These are phyloP conservation scores for Volutella citrinella DNA, from an alignment of 2,329 filamentous ascomycete species.

Conservation along the genomic window DNA sequence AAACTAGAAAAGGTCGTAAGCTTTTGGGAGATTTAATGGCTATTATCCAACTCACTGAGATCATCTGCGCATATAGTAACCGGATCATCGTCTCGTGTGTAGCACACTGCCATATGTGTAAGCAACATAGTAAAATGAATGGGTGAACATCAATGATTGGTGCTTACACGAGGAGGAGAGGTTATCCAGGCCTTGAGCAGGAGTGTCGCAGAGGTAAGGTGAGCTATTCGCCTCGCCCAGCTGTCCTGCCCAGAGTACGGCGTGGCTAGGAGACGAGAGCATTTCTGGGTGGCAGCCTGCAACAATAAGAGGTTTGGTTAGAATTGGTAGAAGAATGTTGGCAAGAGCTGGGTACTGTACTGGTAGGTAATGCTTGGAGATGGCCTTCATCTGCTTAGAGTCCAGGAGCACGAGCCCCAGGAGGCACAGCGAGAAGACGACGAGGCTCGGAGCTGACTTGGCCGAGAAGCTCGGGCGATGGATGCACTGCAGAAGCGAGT, in stretches of 20 bases:
- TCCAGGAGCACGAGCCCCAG: constrained; percentile 1
- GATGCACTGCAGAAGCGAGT: constrained; percentile 4
- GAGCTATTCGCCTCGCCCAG: not conserved
- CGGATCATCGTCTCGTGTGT: too few relatives aligned
- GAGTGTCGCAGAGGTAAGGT: not conserved
- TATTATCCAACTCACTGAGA: too few relatives aligned
- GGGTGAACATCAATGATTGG: too few relatives aligned
- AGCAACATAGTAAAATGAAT: too few relatives aligned
- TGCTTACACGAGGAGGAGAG: not conserved
- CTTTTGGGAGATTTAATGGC: too few relatives aligned
- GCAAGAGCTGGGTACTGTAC: not conserved
- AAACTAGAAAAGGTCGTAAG: not conserved
- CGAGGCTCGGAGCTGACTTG: not conserved
- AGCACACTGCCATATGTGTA: too few relatives aligned
- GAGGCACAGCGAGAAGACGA: constrained; percentile 1
- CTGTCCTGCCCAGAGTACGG: not conserved
- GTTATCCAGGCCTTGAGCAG: constrained; percentile 9
- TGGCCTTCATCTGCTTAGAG: not conserved
- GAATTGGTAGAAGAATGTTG: too few relatives aligned
- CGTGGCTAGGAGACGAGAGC: constrained; percentile 1
- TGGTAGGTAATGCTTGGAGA: not conserved
- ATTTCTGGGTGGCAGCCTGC: constrained; percentile 3
- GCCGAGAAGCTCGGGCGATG: constrained; percentile 7
- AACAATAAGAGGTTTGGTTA: too few relatives aligned
- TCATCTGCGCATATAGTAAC: too few relatives aligned